Evolutionary conservation across 73 alveolate species (phyloP), one percentile per base, ranked within the genome.

Genomic region (Paramecium biaurelia): DNA sequence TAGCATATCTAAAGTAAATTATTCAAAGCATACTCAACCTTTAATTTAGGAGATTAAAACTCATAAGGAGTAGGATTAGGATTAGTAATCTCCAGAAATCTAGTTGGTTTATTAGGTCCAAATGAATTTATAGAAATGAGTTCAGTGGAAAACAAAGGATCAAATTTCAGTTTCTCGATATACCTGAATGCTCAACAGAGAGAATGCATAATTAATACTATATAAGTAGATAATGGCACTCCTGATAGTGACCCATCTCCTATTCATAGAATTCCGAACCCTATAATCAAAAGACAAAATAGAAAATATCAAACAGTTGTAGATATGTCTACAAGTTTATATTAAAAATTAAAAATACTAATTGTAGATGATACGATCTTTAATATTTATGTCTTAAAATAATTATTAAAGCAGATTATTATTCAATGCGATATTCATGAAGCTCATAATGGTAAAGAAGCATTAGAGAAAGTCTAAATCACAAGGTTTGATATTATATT

Each of bases 11-110:
- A 89, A 28, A 18, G 10, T 57, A 45, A 70, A 23, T 59, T 89
- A 23, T 89, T 89, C 38, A 89, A 82, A 34, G 87, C 87, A 15
- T 89, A 70, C 24, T 76, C 92, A 70, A 70, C 94, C 7, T 70
- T 43, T 45, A 82, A 89, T 47, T 24, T 70, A 26, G 87, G 87
- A 43, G 63, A 82, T 41, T 57, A 57, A 30, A 89, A 89, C 11
- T 23, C 76, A 21, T 41, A 89, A 42, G 94, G 94, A 8, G 94
- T 89, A 18, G 94, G 94, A 42, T 89, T 89, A 8, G 94, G 94
- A 30, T 70, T 89, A 53, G 87, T 89, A 4, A 89, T 89, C 11
- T 37, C 92, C 14, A 41, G 74, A 53, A 45, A 57, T 12, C n/a
- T 89, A 21, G 87, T 76, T 23, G 72, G 87, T 18, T 70, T 89